Evolutionary conservation across 441 rosid genomes (phyloP), one percentile per base, ranked within the genome.

Genomic region (Arabidopsis hybrid): DNA sequence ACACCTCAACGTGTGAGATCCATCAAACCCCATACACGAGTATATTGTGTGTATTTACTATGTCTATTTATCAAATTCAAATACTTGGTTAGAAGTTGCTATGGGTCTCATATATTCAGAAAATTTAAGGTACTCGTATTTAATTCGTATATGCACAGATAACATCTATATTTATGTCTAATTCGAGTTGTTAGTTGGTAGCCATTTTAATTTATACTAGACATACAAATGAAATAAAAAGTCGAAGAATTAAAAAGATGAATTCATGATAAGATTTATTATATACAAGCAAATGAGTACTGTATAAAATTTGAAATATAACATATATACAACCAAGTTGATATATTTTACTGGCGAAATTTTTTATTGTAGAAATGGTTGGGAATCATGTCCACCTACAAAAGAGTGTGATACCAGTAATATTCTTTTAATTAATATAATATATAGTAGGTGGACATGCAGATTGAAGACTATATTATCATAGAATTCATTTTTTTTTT

Each of bases 1-100:
- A 69, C 66, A 63, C 71, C 56, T 45, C 52, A 55, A 69, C 66
- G 79, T 46, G 65, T 62, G 74, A 62, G 38, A 55, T 45, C 50
- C 38, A 68, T 46, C 26, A 53, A 75, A 14, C 59, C 65, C 34
- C 69, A 60, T 55, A 61, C 69, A 53, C 65, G 69, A 75, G 62
- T 61, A 12, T 61, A 35, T 58, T 58, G 71, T 73, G 66, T 16
- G 13, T 29, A 73, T 73, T 57, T 65, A 73, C 38, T 32, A 65
- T 46, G 38, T 39, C 32, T 52, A 9, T 17, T 18, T 45, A 53
- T 47, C 7, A n/a, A n/a, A 29, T 65, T 64, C 31, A 18, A 53
- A 57, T 56, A 16, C 51, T 47, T 73, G 71, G 77, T 65, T 66
- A 29, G 39, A 65, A 14, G 34, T n/a, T 65, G n/a, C 7, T 26